Percentiles rank a stretch among this genome's conserved stretches.
These are phyloP conservation scores for Trypanosoma lewisi DNA, from an alignment of 208 protist species.

Conservation along the genomic window DNA sequence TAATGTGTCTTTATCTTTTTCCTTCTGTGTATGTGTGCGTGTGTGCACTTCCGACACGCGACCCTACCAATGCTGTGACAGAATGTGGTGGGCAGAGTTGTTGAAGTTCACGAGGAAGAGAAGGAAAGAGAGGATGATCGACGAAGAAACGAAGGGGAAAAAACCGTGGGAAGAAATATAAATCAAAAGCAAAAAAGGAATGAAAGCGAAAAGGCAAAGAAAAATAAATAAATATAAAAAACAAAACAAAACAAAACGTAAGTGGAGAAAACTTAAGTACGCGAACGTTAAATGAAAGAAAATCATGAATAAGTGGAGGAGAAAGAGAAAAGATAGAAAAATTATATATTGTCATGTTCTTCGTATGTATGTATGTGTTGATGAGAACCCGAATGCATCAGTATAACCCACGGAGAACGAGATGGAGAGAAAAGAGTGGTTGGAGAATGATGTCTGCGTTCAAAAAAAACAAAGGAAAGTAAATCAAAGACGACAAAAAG, in stretches of 20 bases:
- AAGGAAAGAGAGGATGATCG: background rate
- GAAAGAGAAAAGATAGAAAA: background rate
- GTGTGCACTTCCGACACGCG: background rate
- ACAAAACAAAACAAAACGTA: background rate
- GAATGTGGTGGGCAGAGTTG: background rate
- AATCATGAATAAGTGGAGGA: background rate
- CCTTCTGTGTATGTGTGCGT: background rate
- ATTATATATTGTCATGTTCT: too few relatives aligned
- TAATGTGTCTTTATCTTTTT: conserved; percentile 3
- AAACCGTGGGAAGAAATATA: background rate
- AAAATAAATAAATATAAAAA: conserved; percentile 8
- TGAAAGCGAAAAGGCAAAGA: conserved; percentile 1
- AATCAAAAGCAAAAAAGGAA: conserved; percentile 10
- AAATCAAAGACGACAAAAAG: background rate
- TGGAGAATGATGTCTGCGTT: background rate
- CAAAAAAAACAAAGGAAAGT: background rate
- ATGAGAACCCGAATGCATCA: too few relatives aligned
- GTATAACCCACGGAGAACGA: background rate
- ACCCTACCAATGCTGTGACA: background rate
- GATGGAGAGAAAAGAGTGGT: background rate
- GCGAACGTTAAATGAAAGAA: background rate
- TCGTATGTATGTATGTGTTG: too few relatives aligned
- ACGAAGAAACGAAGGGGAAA: conserved; percentile 3
- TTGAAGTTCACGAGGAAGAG: background rate
- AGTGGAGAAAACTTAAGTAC: background rate